These are phyloP conservation scores for Pseudogymnoascus sp. DNA, from an alignment of 2,329 filamentous ascomycete genomes.

Conservation along the genomic window DNA sequence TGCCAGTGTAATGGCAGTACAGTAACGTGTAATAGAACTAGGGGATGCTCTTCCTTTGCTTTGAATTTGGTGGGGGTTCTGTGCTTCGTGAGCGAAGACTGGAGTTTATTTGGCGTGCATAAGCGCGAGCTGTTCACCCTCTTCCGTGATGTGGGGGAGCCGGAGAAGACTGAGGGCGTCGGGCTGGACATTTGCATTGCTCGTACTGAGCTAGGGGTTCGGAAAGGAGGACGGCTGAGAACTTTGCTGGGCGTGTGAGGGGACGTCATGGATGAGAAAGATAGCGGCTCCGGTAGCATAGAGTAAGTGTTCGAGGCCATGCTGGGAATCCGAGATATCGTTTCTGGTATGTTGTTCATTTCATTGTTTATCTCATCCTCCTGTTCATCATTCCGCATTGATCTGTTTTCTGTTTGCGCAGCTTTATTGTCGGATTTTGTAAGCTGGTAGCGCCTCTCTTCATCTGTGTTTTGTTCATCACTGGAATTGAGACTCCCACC, in stretches of 20 bases:
- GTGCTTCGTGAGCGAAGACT: slow-evolving; percentile 17
- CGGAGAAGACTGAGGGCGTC: slow-evolving; percentile 43
- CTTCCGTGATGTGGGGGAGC: slow-evolving; percentile 44
- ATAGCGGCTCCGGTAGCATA: slow-evolving; percentile 11
- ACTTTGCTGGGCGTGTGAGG: slow-evolving; percentile 36
- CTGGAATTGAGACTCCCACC: slow-evolving; percentile 23
- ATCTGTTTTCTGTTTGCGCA: slow-evolving; percentile 30
- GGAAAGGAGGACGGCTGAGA: slow-evolving; percentile 55
- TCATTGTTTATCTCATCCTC: slow-evolving; percentile 21
- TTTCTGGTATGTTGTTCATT: slow-evolving; percentile 30
- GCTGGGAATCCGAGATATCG: slow-evolving; percentile 37
- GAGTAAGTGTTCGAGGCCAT: slow-evolving; percentile 22
- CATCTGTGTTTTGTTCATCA: slow-evolving; percentile 20
- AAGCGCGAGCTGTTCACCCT: slow-evolving; percentile 44
- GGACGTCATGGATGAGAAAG: slow-evolving; percentile 23
- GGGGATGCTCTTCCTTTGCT: slow-evolving; percentile 48
- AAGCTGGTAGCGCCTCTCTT: slow-evolving; percentile 7
- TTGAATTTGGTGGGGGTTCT: slow-evolving; percentile 50
- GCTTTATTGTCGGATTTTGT: background rate
- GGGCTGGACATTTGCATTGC: slow-evolving; percentile 67
- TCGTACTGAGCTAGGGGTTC: slow-evolving; percentile 60
- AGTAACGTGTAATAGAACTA: slow-evolving; percentile 72
- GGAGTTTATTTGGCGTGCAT: slow-evolving; percentile 38
- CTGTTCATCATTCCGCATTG: slow-evolving; percentile 38
- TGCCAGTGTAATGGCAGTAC: slow-evolving; percentile 61